Base-by-base conservation (phyloP, 176 grass and related monocot species). In the Carex parvula region DNA sequence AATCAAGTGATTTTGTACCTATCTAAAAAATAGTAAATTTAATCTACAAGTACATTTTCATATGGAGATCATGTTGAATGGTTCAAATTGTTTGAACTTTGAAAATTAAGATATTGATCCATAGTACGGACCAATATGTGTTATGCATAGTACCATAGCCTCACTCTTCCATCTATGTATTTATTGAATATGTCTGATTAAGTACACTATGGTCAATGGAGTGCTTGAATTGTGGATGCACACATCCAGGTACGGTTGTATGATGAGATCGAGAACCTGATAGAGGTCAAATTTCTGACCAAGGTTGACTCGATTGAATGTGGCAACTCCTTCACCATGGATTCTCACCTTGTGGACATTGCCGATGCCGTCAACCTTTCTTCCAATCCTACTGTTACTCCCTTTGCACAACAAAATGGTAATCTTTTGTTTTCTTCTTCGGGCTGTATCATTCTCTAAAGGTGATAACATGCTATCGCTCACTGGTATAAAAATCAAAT, bases 281-380 rank as follows among this genome's bases (percentile, higher is more conserved):
- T 98, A 74, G 95, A 98, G 62, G 87, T 67, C 75, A 87, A 84
- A 64, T 87, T 86, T 59, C 57, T 93, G 64, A 84, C 75, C 37
- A 81, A 89, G 73, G 29, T 15, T 79, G 95, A 94, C 24, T 58
- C 71, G 1, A 52, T 94, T 58, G 85, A 82, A 55, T 35, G 26
- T 17, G 89, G 95, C 12, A 78, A 81, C 8, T 75, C 84, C 24
- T 6, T 98, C 53, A 72, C 89, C 41, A 88, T 94, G 89, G 84
- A 87, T 7, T 75, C 79, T 87, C 84, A 94, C 83, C 91, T 98
- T 84, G 89, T 94, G 41, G 92, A 98, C 73, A 89, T 94, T 65
- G 92, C 87, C 26, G 82, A 89, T 48, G 63, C 57, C 70, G 24
- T 87, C 39, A 48, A 37, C 35, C 5, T 13, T 59, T 3, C 12